phyloP scores from a whole-genome alignment of 2,329 filamentous ascomycete genomes.

The Cadophora sp. region DNA sequence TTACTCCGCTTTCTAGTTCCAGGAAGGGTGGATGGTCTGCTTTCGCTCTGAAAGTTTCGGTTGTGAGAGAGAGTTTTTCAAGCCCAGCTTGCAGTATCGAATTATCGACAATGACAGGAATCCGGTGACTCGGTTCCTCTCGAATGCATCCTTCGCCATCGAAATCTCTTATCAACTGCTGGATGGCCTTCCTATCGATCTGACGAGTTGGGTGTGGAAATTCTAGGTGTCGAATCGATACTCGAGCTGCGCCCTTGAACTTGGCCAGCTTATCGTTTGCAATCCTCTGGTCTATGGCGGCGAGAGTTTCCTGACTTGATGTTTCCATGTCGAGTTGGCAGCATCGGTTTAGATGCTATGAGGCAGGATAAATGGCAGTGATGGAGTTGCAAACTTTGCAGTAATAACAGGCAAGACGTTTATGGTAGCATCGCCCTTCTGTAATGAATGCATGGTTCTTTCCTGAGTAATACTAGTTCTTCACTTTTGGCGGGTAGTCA shows the following conservation, averaged over 20 bases:
- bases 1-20: slow-evolving; percentile 17
- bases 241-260: slow-evolving; percentile 22
- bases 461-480: neutral
- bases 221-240: slow-evolving; percentile 26
- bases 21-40: slow-evolving; percentile 16
- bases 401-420: slow-evolving; percentile 28
- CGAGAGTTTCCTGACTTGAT: neutral
- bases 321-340: neutral
- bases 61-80: slow-evolving; percentile 19
- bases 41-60: slow-evolving; percentile 19
- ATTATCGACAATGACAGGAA: slow-evolving; percentile 28
- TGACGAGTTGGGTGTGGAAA: slow-evolving; percentile 26
- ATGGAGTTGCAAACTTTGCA: neutral
- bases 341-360: neutral
- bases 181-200: slow-evolving; percentile 25
- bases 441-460: neutral
- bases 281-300: neutral
- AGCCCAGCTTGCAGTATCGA: slow-evolving; percentile 22
- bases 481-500: neutral
- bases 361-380: neutral
- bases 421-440: neutral
- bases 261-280: slow-evolving; percentile 7
- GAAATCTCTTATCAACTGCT: slow-evolving; percentile 26
- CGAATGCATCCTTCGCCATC: slow-evolving; percentile 26
- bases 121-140: slow-evolving; percentile 22